Evolutionary conservation across 257 asterid genomes (phyloP), one percentile per base, ranked within the genome.

Genomic region (Lantana camara): DNA sequence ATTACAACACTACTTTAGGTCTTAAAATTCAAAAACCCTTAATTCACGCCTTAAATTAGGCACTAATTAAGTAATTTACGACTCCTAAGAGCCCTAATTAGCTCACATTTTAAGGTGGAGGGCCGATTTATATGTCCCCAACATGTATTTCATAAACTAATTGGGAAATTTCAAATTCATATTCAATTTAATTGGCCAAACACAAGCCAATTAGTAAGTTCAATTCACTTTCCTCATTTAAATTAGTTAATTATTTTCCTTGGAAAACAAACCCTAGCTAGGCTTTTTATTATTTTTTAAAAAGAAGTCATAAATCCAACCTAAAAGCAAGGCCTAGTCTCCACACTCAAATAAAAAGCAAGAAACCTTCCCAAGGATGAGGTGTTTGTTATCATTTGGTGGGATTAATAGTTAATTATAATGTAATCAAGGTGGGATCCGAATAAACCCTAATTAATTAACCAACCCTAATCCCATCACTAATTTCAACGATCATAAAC

Each of bases 1-100:
- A n/a, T 34, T 1, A 34, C 46, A 6, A 41, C 8, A 6, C 14
- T 8, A 38, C 66, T 53, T 56, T 52, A 15, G 49, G 9, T 20
- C 21, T 15, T n/a, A 64, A 65, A 73, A 70, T 73, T 77, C 66
- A 59, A 57, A 35, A 52, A 14, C 77, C 86, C 92, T 44, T 51
- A 68, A 69, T 58, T 82, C 76, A 67, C 82, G 85, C 80, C 85
- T 29, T 70, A 76, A 66, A 23, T 75, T 74, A 64, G 60, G 81
- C 74, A 69, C 27, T 63, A 68, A 64, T 68, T 51, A 42, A 37
- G 70, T 68, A 23, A 50, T 9, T 40, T 72, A 16, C 35, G 52
- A 57, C 51, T 13, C 56, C 47, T n/a, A n/a, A n/a, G n/a, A n/a
- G n/a, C 14, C 16, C 37, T 7, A 46, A 71, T 22, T 40, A 67